Conservation (phyloP, 345 rosid species). For the Excoecaria agallocha region DNA sequence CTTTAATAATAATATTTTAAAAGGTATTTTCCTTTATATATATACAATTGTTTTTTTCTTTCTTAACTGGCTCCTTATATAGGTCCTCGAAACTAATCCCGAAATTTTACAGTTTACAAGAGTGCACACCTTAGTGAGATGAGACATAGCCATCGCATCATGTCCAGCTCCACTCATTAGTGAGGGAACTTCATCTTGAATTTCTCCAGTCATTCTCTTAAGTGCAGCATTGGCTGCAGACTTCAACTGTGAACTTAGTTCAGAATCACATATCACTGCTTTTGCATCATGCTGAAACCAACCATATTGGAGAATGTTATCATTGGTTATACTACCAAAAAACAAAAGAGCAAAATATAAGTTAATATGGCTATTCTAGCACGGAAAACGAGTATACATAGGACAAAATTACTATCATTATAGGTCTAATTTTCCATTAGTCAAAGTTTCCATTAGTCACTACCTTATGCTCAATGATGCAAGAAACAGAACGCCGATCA, state of each 20-base stretch:
- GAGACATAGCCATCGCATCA: constrained; percentile 96
- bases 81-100: too few relatives aligned
- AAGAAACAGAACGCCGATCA: constrained; percentile 71
- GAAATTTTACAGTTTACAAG: neutral
- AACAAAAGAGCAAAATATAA: neutral
- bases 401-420: neutral
- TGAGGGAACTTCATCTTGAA: constrained; percentile 65
- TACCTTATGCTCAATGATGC: constrained; percentile 86
- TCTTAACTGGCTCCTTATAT: too few relatives aligned
- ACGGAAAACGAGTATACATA: too few relatives aligned
- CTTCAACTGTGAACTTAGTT: constrained; percentile 62
- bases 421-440: too few relatives aligned
- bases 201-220: constrained; percentile 56
- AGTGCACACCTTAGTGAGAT: constrained; percentile 70
- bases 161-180: constrained; percentile 99
- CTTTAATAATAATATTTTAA: too few relatives aligned
- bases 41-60: too few relatives aligned
- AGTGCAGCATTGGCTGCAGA: constrained; percentile 69
- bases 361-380: neutral
- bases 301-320: constrained; percentile 2
- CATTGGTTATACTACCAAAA: neutral
- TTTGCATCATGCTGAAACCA: constrained; percentile 81
- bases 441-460: too few relatives aligned
- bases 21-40: too few relatives aligned
- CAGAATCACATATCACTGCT: constrained; percentile 64